These are phyloP conservation scores for Colletotrichum plurivorum DNA, from an alignment of 2,329 filamentous ascomycete genomes.

Conservation along the genomic window DNA sequence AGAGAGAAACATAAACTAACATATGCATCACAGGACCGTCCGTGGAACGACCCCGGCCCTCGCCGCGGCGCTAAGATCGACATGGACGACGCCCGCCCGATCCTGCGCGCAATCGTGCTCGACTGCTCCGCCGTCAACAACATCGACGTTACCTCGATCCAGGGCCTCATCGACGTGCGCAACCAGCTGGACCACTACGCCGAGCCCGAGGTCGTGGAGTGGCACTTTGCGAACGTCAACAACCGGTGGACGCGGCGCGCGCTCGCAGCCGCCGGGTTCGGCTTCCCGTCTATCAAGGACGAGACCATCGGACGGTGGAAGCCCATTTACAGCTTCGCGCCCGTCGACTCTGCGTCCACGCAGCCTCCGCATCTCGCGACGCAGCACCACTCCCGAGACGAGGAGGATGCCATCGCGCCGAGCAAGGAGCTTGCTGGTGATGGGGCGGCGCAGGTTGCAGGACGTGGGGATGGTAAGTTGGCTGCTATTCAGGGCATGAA, in stretches of 20 bases:
- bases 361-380: conserved; percentile 32
- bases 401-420: conserved; percentile 42
- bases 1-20: background rate
- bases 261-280: conserved; percentile 70
- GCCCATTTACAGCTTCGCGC: conserved; percentile 51
- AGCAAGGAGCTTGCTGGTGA: conserved; percentile 6
- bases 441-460: conserved; percentile 41
- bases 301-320: conserved; percentile 49
- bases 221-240: conserved; percentile 68
- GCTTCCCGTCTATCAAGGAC: conserved; percentile 55
- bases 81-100: conserved; percentile 56
- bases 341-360: conserved; percentile 34
- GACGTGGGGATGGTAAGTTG: conserved; percentile 43
- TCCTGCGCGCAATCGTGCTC: conserved; percentile 67
- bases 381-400: conserved; percentile 37
- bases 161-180: conserved; percentile 69
- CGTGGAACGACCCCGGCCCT: conserved; percentile 69
- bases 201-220: conserved; percentile 61
- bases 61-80: conserved; percentile 50
- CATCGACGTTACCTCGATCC: conserved; percentile 70
- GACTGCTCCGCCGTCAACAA: conserved; percentile 71
- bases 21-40: conserved; percentile 54
- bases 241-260: conserved; percentile 72
- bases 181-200: conserved; percentile 68
- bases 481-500: conserved; percentile 62